Base-by-base conservation (phyloP, 768 basidiomycete genomes). In the Suillus americanus region DNA sequence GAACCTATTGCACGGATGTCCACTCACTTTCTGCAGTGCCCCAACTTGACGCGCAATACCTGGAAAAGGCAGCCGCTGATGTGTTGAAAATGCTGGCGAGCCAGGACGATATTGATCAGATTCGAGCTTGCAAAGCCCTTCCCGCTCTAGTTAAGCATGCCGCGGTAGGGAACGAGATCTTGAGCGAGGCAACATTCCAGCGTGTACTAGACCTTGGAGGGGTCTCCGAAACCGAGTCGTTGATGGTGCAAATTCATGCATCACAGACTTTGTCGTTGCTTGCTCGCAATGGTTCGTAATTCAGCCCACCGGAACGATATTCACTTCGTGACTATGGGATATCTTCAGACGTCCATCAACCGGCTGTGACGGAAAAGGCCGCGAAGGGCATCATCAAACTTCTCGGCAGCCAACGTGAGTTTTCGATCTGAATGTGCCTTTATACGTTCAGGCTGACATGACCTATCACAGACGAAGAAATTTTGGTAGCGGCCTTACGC, bases 111-210 rank as follows among this genome's bases (percentile, higher is more conserved):
- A 35, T 38, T 18, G 4, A n/a, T 20, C 64, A 38, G 13, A 63
- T 45, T 40, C 61, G 62, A 33, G 64, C 62, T 37, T 64, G 64
- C 48, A 62, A 45, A 63, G 60, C 64, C 13, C 61, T 64, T 33
- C 61, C 64, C 20, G 35, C 48, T 5, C 41, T 64, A 8, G 23
- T 43, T 8, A 63, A 63, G 40, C 45, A 43, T 38, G 46, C 35
- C 1, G 28, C 37, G 7, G 12, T 20, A 9, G 48, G 62, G 1
- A 37, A 5, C 12, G 9, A 63, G 37, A 62, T 64, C 35, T 51
- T 64, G 37, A 64, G 35, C 20, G 35, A 50, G 13, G 5, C 41
- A 18, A 64, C 64, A 41, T 41, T 64, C 23, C 61, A 63, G 46
- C 41, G 46, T 18, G 46, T 64, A n/a, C 50, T 51, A 3, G 20